Conservation (phyloP, 2,329 filamentous ascomycete genomes). For the Alternaria alternata region DNA sequence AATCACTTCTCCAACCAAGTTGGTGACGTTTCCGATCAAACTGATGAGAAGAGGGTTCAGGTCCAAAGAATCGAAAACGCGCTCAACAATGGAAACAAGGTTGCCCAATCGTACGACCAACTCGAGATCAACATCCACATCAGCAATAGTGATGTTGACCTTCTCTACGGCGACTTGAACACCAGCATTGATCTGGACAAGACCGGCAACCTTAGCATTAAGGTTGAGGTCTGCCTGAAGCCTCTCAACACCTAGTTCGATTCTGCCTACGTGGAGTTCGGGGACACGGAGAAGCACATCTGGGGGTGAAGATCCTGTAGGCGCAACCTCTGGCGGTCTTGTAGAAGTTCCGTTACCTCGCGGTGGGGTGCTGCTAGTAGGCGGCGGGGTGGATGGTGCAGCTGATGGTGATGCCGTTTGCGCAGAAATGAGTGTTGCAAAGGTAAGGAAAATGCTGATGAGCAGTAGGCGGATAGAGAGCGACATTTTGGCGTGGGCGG, state of each 20-base stretch:
- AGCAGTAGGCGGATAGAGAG: slow-evolving; percentile 47
- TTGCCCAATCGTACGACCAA: slow-evolving; percentile 67
- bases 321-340: slow-evolving; percentile 35
- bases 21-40: slow-evolving; percentile 62
- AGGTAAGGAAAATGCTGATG: slow-evolving; percentile 37
- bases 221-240: slow-evolving; percentile 67
- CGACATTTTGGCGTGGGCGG: slow-evolving; percentile 34
- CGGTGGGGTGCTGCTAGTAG: slow-evolving; percentile 35
- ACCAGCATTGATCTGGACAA: slow-evolving; percentile 63
- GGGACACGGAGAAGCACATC: slow-evolving; percentile 68
- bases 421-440: slow-evolving; percentile 38
- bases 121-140: slow-evolving; percentile 67
- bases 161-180: slow-evolving; percentile 57
- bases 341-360: slow-evolving; percentile 29
- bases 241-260: slow-evolving; percentile 68
- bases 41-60: slow-evolving; percentile 68
- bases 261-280: slow-evolving; percentile 65
- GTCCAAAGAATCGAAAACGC: slow-evolving; percentile 66
- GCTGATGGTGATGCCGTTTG: slow-evolving; percentile 29
- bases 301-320: slow-evolving; percentile 51
- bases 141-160: slow-evolving; percentile 69
- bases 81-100: slow-evolving; percentile 68
- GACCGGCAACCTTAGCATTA: slow-evolving; percentile 65
- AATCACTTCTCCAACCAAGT: slow-evolving; percentile 62
- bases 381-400: slow-evolving; percentile 32